A percentile compares a stretch with the other conserved stretches of the same genome.
Evolutionary conservation across 768 basidiomycete species (phyloP).

Genomic region (Tulasnella sp.): DNA sequence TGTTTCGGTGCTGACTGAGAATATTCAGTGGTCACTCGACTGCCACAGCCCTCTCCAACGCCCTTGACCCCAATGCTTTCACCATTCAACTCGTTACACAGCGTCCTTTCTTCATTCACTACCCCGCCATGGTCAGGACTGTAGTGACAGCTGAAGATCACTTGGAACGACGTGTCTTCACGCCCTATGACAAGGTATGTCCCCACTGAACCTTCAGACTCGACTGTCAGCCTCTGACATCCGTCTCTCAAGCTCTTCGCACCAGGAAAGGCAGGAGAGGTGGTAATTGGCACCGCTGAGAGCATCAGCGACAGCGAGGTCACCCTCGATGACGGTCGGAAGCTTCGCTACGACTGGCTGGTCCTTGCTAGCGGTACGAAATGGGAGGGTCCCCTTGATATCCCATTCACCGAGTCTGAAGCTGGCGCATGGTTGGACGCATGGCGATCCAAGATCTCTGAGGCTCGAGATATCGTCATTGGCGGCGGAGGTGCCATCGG

Average conservation of each 20-base stretch:
- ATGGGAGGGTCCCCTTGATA: conserved; percentile 15
- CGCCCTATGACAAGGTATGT: too few species aligned
- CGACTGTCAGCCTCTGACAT: too few species aligned
- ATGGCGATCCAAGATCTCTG: conserved; percentile 14
- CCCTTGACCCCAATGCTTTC: conserved; percentile 36
- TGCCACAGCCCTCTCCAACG: conserved; percentile 37
- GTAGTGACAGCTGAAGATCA: too few species aligned
- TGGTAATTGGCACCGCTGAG: conserved; percentile 27
- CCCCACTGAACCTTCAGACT: too few species aligned
- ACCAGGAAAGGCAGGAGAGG: conserved; percentile 32
- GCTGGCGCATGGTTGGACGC: conserved; percentile 8
- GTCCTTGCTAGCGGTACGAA: conserved; percentile 19
- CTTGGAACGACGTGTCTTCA: too few species aligned
- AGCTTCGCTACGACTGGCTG: conserved; percentile 18
- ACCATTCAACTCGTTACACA: conserved; percentile 43
- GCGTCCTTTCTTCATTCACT: conserved; percentile 37
- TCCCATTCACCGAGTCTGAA: conserved; percentile 9
- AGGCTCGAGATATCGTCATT: conserved; percentile 16
- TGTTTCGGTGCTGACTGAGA: too few species aligned
- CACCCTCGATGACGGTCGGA: conserved; percentile 17
- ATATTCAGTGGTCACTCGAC: conserved; percentile 29
- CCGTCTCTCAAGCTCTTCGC: conserved; percentile 33
- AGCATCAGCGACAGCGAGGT: conserved; percentile 29
- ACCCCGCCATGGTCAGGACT: too few species aligned
- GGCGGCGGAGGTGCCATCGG: conserved; percentile 20